A percentile compares a stretch with the other conserved stretches of the same genome.
phyloP scores from a whole-genome alignment of 2,329 filamentous ascomycete genomes.

The Exophiala sp. region DNA sequence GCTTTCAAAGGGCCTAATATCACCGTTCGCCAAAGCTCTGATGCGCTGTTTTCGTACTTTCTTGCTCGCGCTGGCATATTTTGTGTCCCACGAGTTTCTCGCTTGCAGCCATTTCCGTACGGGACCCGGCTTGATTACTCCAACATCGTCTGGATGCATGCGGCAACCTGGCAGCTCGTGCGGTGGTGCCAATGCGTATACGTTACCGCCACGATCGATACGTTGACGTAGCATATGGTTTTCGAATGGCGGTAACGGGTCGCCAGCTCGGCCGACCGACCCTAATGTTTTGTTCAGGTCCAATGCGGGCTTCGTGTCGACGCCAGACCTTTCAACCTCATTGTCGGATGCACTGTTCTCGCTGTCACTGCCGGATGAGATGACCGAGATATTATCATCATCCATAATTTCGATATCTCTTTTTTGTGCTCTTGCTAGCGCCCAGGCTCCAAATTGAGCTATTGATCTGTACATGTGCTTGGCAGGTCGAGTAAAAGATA shows the following conservation, averaged over 20 bases:
- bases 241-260: slow-evolving; percentile 73
- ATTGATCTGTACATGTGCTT: slow-evolving; percentile 94
- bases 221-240: slow-evolving; percentile 90
- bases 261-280: slow-evolving; percentile 79
- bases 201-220: slow-evolving; percentile 72
- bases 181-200: slow-evolving; percentile 64
- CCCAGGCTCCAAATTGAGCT: slow-evolving; percentile 91
- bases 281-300: slow-evolving; percentile 24
- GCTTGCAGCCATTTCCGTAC: slow-evolving; percentile 78
- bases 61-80: slow-evolving; percentile 66
- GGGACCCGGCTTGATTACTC: slow-evolving; percentile 73
- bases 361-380: slow-evolving; percentile 51
- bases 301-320: slow-evolving; percentile 22
- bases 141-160: slow-evolving; percentile 63
- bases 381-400: slow-evolving; percentile 72
- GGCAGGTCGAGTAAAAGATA: slow-evolving; percentile 94
- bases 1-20: slow-evolving; percentile 63
- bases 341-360: slow-evolving; percentile 7
- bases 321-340: slow-evolving; percentile 8
- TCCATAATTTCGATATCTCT: slow-evolving; percentile 75
- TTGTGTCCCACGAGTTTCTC: slow-evolving; percentile 69
- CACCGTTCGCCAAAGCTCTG: slow-evolving; percentile 65
- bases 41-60: slow-evolving; percentile 70
- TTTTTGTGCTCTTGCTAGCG: slow-evolving; percentile 76
- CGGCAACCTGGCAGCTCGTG: slow-evolving; percentile 64